Base-by-base conservation (phyloP, 345 rosid genomes). In the Linum lewisii region DNA sequence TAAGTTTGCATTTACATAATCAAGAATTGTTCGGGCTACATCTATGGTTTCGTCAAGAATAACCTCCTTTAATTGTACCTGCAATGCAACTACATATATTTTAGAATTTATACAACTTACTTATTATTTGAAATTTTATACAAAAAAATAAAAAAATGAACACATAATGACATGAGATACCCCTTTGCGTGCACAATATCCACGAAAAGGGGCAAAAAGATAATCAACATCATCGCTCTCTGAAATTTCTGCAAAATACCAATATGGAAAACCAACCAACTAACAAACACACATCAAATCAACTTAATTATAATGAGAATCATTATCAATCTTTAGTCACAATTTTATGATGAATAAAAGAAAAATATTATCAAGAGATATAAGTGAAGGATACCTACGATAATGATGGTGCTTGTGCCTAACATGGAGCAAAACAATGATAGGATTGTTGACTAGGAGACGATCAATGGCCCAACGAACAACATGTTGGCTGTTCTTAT, bases 391-490 rank as follows among this genome's bases (percentile, higher is more conserved):
- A 78, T 78, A 84, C 90, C 85, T 84, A 91, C 96, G 72, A 63
- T 78, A 62, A 64, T 64, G 70, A 66, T 62, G 44, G 60, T 70
- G 59, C 67, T 74, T 81, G 45, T 71, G 79, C 62, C 61, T 75
- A 63, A 92, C 95, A 38, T 92, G 96, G 50, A 90, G 54, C 18
- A 90, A 68, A 54, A 75, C 70, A 63, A 86, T 61, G 24, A 61
- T 63, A 4, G 78, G 66, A 53, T 73, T 79, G 63, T 56, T 73
- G 63, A 62, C 51, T 19, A 59, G 21, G 24, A 88, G 95, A 73
- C 80, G 79, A 29, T 92, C 95, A 5, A 82, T 79, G 22, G 95
- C 90, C 98, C 98, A 92, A 21, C 90, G 81, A n/a, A 84, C 85
- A 29, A 95, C 96, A 38, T 75, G 78, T 7, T 72, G 82, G 81